Base-by-base conservation (phyloP, 2,329 filamentous ascomycete genomes). In the Davidsoniella neocaledoniae region DNA sequence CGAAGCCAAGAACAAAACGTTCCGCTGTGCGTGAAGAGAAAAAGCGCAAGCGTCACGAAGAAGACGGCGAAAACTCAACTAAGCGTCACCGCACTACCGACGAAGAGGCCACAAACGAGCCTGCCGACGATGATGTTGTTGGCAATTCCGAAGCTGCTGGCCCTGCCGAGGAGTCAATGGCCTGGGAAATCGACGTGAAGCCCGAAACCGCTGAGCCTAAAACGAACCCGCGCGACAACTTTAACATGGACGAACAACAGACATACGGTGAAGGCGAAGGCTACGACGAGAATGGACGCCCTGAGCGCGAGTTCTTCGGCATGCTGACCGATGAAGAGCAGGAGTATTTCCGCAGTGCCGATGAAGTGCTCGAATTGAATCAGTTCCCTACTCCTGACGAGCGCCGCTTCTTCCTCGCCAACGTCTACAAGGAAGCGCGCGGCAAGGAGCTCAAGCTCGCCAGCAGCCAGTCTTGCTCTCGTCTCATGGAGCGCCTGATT, bases 371-470 rank as follows among this genome's bases (percentile, higher is more conserved):
- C 53, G 88, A 94, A 63, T 66, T 86, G 57, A 91, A 96, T 66
- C 79, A 90, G 62, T 96, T 96, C 62, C 77, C 76, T 39, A 79
- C 80, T 38, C 63, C 77, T 48, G 86, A 94, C 57, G 83, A 87
- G 57, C 74, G 80, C 52, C 68, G 70, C 49, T 59, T 82, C 45
- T 87, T 86, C 59, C 65, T 96, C 43, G 77, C 81, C 54, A 93
- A 82, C 63, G 83, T 96, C 47, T 94, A 84, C 65, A 73, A 76
- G 56, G 90, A 96, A 65, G 87, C 88, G 0, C 72, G 79, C 54
- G 87, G 86, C 54, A 96, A 96, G 66, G 91, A 96, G 64, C 71
- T 98, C 60, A 98, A 96, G 71, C 77, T 98, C 55, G 88, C 88
- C 21, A 91, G 86, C 66, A 94, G 87, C 63, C 91, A 98, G 66